phyloP scores from a whole-genome alignment of 257 asterid genomes.

The Nicotiana otophora region DNA sequence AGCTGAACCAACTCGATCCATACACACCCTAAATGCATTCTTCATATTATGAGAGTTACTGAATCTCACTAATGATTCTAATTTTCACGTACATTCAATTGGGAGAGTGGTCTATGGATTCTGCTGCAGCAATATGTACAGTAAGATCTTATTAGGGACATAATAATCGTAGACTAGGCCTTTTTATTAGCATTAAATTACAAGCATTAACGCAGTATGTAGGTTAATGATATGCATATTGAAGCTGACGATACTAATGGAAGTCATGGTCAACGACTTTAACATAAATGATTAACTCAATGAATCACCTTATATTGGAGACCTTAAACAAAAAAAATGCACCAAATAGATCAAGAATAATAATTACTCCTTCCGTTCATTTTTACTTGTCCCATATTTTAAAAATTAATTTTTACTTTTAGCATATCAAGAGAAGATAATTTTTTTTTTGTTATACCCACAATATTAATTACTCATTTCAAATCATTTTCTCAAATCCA shows the following conservation, averaged over 20 bases:
- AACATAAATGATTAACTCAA: not conserved
- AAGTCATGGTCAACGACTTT: conserved; percentile 8
- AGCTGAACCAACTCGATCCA: too few relatives aligned
- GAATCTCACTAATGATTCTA: too few relatives aligned
- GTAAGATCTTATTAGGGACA: conserved; percentile 1
- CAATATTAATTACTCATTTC: too few relatives aligned
- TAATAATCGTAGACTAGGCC: not conserved
- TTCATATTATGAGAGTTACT: too few relatives aligned
- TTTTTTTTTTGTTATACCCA: too few relatives aligned
- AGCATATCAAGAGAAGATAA: too few relatives aligned
- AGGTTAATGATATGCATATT: not conserved
- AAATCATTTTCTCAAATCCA: too few relatives aligned
- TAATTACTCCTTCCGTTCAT: not conserved
- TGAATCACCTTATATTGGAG: not conserved
- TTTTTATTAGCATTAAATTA: not conserved
- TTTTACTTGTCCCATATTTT: too few relatives aligned
- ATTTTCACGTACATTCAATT: not conserved
- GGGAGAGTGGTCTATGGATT: not conserved
- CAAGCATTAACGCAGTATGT: not conserved
- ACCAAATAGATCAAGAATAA: not conserved
- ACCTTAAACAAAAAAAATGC: not conserved
- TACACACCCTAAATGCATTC: too few relatives aligned
- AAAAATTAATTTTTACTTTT: too few relatives aligned
- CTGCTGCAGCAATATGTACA: not conserved
- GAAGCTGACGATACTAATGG: conserved; percentile 2